These are phyloP conservation scores for Asterochloris erici DNA, from an alignment of 139 green algal genomes.

Conservation along the genomic window DNA sequence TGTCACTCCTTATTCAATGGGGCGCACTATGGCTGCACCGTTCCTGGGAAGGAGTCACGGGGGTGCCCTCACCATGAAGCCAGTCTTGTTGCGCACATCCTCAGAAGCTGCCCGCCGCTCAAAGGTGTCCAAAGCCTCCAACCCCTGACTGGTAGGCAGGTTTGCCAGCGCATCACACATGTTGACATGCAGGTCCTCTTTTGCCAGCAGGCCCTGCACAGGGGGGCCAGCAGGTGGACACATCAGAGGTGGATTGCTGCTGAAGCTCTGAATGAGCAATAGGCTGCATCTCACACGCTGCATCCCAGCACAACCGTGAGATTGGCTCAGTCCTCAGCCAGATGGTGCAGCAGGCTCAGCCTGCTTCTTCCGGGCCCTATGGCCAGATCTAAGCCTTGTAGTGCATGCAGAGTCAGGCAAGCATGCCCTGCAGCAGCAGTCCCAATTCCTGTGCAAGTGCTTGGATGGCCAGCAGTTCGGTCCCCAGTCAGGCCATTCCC, in stretches of 20 bases:
- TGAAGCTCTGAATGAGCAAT: too few species aligned
- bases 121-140: constrained; percentile 48
- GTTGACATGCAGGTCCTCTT: constrained; percentile 40
- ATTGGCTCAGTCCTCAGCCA: too few species aligned
- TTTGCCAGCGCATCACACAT: constrained; percentile 44
- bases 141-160: constrained; percentile 29
- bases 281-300: too few species aligned
- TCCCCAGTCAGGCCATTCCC: too few species aligned
- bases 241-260: too few species aligned
- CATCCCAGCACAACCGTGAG: background rate
- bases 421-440: too few species aligned
- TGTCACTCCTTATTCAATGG: background rate
- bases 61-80: constrained; percentile 44
- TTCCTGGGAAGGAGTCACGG: background rate
- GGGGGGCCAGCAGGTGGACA: background rate
- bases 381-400: too few species aligned
- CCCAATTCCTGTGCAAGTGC: too few species aligned
- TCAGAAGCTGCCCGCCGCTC: constrained; percentile 25
- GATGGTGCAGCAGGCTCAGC: too few species aligned
- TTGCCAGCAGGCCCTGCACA: constrained; percentile 33
- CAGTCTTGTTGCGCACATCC: constrained; percentile 45
- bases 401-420: too few species aligned
- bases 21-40: background rate
- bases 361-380: too few species aligned
- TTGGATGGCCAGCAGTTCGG: too few species aligned